Evolutionary conservation across 495 filamentous ascomycete species (phyloP).

Genomic region (Penicillium chermesinum): DNA sequence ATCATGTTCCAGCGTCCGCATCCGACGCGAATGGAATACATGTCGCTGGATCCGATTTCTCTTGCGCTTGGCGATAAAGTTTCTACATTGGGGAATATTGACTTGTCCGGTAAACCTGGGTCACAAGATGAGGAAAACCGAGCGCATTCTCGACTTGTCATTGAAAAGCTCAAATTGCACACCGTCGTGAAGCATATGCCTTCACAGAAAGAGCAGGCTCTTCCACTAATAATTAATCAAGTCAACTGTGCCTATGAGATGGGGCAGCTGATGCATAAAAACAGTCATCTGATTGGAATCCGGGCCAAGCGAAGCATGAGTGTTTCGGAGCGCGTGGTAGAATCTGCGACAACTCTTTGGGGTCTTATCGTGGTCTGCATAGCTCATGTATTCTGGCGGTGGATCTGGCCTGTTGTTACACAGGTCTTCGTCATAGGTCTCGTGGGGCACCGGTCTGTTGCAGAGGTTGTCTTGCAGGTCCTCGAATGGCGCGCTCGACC

Average conservation of each 20-base stretch:
- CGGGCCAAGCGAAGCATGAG: constrained; percentile 80
- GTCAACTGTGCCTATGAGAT: constrained; percentile 95
- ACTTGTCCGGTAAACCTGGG: constrained; percentile 28
- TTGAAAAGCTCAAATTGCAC: constrained; percentile 88
- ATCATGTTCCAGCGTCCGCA: constrained; percentile 84
- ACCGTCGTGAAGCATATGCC: constrained; percentile 69
- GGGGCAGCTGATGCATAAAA: constrained; percentile 75
- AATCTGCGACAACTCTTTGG: constrained; percentile 81
- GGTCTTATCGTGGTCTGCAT: constrained; percentile 64
- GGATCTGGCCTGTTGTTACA: constrained; percentile 73
- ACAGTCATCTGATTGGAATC: constrained; percentile 73
- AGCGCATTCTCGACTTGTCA: constrained; percentile 54
- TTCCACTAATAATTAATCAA: constrained; percentile 84
- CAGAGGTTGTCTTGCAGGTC: constrained; percentile 71
- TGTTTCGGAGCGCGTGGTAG: constrained; percentile 90
- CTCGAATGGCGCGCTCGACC: constrained; percentile 85
- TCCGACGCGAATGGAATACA: constrained; percentile 90
- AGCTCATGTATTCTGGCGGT: constrained; percentile 66
- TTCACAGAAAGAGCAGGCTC: constrained; percentile 75
- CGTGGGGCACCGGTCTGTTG: constrained; percentile 73
- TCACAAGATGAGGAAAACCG: constrained; percentile 58
- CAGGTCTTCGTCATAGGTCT: constrained; percentile 68
- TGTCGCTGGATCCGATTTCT: constrained; percentile 84
- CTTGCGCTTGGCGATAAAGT: constrained; percentile 78
- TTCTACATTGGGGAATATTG: constrained; percentile 22